Evolutionary conservation across 352 stramenopile genomes (phyloP).

Genomic region (Phytophthora ohioensis): DNA sequence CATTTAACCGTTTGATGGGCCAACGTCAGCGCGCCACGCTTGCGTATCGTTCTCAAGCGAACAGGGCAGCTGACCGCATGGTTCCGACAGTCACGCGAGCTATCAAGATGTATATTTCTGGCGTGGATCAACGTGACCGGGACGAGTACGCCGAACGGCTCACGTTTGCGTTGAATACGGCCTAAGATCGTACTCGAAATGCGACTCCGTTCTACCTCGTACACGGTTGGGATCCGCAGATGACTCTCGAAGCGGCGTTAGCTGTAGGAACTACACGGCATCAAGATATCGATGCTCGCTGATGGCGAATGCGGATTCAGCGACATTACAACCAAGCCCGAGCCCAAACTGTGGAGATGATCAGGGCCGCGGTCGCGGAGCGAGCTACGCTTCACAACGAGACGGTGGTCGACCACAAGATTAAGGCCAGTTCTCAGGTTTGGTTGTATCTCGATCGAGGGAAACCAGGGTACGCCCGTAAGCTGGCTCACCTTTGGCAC

Average conservation of each 20-base stretch:
- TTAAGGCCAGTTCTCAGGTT: no score
- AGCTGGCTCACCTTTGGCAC: no score
- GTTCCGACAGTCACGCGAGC: neutral
- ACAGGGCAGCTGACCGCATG: neutral
- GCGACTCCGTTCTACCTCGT: neutral
- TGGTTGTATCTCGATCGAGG: no score
- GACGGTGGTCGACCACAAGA: no score
- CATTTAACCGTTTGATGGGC: neutral
- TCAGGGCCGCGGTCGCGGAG: no score
- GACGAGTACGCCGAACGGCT: neutral
- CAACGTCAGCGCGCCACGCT: neutral
- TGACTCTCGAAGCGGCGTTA: neutral
- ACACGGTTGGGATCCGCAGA: neutral
- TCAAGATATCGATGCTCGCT: no score
- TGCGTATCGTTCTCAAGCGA: neutral
- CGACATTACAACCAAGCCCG: no score
- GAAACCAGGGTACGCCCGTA: no score
- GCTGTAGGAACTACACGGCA: no score
- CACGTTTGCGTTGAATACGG: neutral
- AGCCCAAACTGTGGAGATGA: no score
- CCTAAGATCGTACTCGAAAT: neutral
- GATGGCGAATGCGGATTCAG: no score
- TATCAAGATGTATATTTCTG: neutral
- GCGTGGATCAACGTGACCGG: neutral
- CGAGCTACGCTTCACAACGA: no score